These are phyloP conservation scores for Pseudopyricularia cyperi DNA, from an alignment of 2,329 filamentous ascomycete species.

Conservation along the genomic window DNA sequence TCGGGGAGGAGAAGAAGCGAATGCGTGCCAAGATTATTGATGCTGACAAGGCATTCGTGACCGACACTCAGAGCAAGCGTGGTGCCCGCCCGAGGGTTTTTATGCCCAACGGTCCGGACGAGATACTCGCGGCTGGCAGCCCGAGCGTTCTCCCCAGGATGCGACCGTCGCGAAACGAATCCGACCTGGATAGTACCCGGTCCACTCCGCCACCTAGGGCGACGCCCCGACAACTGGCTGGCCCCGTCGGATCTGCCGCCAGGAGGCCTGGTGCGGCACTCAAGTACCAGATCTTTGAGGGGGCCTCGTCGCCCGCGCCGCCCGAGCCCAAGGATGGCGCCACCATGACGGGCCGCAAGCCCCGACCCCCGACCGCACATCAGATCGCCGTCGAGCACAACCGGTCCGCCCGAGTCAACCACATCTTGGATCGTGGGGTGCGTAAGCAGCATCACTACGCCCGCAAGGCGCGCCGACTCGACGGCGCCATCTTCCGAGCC, in stretches of 20 bases:
- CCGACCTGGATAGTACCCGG: constrained; percentile 37
- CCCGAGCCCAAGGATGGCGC: not conserved
- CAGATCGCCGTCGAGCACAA: constrained; percentile 72
- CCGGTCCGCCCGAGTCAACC: constrained; percentile 65
- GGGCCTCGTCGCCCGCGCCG: constrained; percentile 34
- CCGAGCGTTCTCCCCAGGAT: constrained; percentile 48
- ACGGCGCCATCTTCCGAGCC: constrained; percentile 55
- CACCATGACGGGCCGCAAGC: constrained; percentile 34
- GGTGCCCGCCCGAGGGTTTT: constrained; percentile 26
- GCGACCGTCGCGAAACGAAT: constrained; percentile 48
- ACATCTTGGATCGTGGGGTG: constrained; percentile 65
- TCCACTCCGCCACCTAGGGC: constrained; percentile 36
- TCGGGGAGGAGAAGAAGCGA: constrained; percentile 60
- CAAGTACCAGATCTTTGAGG: constrained; percentile 48
- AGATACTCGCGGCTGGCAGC: constrained; percentile 15
- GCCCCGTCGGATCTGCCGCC: not conserved
- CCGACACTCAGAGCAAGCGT: constrained; percentile 46
- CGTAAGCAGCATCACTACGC: constrained; percentile 51
- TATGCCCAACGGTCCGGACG: not conserved
- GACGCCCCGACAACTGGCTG: constrained; percentile 15
- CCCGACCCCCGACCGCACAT: constrained; percentile 66
- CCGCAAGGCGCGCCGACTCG: constrained; percentile 45
- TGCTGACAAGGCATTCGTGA: constrained; percentile 58
- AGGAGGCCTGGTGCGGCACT: constrained; percentile 18
- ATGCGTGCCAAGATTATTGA: constrained; percentile 64